phyloP scores from a whole-genome alignment of 1,284 basidiomycete species.

The Ceratobasidium sp. region DNA sequence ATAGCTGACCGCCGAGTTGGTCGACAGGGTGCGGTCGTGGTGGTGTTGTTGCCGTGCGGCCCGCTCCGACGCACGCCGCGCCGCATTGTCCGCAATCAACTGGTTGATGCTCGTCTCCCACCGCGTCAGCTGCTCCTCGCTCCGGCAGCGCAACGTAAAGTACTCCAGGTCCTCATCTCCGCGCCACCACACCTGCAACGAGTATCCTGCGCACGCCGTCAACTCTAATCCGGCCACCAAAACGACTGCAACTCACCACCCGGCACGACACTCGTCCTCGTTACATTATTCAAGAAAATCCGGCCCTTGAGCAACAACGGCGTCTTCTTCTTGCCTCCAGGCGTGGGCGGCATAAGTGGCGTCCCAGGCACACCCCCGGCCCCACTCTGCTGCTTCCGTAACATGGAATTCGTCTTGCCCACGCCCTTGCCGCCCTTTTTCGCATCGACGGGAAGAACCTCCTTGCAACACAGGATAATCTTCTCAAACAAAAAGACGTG shows the following conservation, averaged over 20 bases:
- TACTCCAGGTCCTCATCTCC: slow-evolving; percentile 93
- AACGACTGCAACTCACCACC: slow-evolving; percentile 2
- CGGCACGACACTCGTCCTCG: slow-evolving; percentile 67
- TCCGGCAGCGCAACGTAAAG: slow-evolving; percentile 92
- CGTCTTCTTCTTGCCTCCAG: slow-evolving; percentile 75
- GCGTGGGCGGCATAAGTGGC: slow-evolving; percentile 56
- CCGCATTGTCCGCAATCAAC: slow-evolving; percentile 67
- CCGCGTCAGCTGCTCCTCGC: slow-evolving; percentile 91
- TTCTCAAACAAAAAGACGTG: slow-evolving; percentile 99
- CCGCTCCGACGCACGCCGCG: slow-evolving; percentile 49
- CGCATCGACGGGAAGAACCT: slow-evolving; percentile 60
- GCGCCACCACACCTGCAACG: slow-evolving; percentile 90
- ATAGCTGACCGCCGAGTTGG: slow-evolving; percentile 45
- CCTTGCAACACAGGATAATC: slow-evolving; percentile 99
- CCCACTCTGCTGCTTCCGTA: slow-evolving; percentile 71
- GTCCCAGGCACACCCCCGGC: slow-evolving; percentile 53
- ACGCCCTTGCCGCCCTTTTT: slow-evolving; percentile 61
- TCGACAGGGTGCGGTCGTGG: slow-evolving; percentile 35
- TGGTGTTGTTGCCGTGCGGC: slow-evolving; percentile 34
- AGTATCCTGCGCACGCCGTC: slow-evolving; percentile 52
- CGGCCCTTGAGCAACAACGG: slow-evolving; percentile 93
- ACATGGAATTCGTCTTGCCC: slow-evolving; percentile 77
- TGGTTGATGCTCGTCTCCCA: slow-evolving; percentile 93
- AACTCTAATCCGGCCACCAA: not conserved
- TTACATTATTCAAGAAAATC: slow-evolving; percentile 98